A percentile compares a stretch with the other conserved stretches of the same genome.
phyloP scores from a whole-genome alignment of 345 rosid species.

The Punica granatum region DNA sequence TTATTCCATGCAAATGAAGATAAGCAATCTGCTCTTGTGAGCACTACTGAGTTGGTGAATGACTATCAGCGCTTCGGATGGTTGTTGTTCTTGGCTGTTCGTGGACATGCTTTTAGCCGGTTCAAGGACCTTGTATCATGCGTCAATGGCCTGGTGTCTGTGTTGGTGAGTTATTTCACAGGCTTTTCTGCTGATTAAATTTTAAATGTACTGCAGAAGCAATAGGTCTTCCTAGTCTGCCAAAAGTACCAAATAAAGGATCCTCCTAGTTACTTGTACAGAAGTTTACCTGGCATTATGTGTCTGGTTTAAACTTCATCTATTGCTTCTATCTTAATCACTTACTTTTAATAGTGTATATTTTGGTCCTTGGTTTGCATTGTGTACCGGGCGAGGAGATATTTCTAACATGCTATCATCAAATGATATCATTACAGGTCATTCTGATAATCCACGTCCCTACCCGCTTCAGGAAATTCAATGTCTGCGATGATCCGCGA shows the following conservation, averaged over 20 bases:
- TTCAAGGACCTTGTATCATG: constrained; percentile 86
- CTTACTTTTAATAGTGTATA: neutral
- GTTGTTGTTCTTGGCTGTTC: constrained; percentile 87
- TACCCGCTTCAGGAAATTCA: constrained; percentile 62
- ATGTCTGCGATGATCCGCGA: constrained; percentile 40
- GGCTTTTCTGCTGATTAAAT: neutral
- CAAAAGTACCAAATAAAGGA: neutral
- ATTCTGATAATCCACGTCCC: constrained; percentile 84
- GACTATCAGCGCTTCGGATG: constrained; percentile 87
- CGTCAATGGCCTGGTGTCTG: constrained; percentile 75
- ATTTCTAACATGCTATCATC: neutral
- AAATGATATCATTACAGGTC: constrained; percentile 41
- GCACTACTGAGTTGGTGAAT: constrained; percentile 28
- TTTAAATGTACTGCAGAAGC: neutral
- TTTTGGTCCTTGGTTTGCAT: too few species aligned
- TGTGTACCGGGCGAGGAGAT: neutral
- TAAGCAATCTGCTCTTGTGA: constrained; percentile 28
- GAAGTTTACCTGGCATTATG: neutral
- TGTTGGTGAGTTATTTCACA: constrained; percentile 58
- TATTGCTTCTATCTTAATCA: neutral
- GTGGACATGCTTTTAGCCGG: constrained; percentile 71
- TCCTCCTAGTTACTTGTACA: neutral
- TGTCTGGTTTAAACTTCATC: neutral
- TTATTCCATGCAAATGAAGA: constrained; percentile 56
- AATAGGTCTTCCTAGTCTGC: neutral